Evolutionary conservation across 169 alveolate genomes (phyloP).

Genomic region (Cryptosporidium meleagridis): DNA sequence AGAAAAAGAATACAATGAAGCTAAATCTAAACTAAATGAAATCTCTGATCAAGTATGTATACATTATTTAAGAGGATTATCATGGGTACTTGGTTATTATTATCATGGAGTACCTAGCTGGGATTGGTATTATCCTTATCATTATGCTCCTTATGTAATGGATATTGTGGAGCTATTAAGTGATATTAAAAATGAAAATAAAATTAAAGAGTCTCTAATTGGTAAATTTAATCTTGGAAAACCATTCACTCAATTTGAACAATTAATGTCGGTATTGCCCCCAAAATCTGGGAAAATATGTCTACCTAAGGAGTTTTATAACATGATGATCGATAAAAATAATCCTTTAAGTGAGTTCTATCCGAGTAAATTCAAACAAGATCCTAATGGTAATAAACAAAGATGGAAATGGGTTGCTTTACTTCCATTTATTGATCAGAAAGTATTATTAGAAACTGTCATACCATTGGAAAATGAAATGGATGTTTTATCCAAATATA

Average conservation of each 20-base stretch:
- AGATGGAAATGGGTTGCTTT: conserved; percentile 89
- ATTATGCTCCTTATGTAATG: conserved; percentile 98
- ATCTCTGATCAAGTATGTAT: conserved; percentile 53
- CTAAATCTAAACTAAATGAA: conserved; percentile 11
- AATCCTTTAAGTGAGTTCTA: conserved; percentile 84
- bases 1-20: conserved; percentile 5
- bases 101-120: conserved; percentile 95
- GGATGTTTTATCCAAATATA: conserved; percentile 77
- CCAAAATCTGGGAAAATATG: conserved; percentile 91
- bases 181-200: background rate
- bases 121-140: conserved; percentile 99
- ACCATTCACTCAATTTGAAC: conserved; percentile 96
- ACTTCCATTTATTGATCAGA: conserved; percentile 88
- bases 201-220: conserved; percentile 27
- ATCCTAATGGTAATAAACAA: conserved; percentile 85
- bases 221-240: conserved; percentile 78
- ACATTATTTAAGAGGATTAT: conserved; percentile 94
- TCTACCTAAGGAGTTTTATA: conserved; percentile 87
- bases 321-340: conserved; percentile 80
- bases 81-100: conserved; percentile 93
- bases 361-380: conserved; percentile 85
- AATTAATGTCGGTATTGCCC: conserved; percentile 97
- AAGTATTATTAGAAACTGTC: conserved; percentile 78
- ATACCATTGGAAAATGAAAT: conserved; percentile 81
- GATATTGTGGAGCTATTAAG: conserved; percentile 80